Base-by-base conservation (phyloP, 441 rosid genomes). In the Aleurites moluccanus region DNA sequence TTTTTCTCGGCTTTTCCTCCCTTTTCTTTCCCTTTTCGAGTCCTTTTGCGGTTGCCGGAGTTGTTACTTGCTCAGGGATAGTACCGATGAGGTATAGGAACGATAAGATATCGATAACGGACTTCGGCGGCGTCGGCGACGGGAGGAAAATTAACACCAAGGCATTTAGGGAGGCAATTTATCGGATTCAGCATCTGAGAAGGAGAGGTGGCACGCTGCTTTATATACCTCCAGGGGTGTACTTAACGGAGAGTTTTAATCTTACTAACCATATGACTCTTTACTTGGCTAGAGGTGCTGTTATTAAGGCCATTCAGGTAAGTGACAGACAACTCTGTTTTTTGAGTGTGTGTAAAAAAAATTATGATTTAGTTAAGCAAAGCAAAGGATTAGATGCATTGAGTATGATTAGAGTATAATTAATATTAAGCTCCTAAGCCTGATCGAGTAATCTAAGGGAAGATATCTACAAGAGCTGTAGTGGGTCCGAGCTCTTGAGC, bases 241-340 rank as follows among this genome's bases (percentile, higher is more conserved):
- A 82, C 82, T 79, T 95, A 68, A 91, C 97, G 1, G 97, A 72
- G 75, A 88, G 95, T 77, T 95, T 93, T 67, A 90, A 87, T 82
- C 96, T 95, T 66, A 88, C 99, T 5, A 95, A 97, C 67, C 97
- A 87, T 77, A 96, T 95, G 97, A 95, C 99, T 63, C 95, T 95
- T 23, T 93, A 85, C 84, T 84, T 95, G 85, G 97, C 99, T 59
- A 78, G 76, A 75, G 99, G 93, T 30, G 98, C 97, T 60, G 88
- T 88, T 1, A 88, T 93, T 78, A 91, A 77, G 84, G 99, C 98
- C 79, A 88, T 86, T 72, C 93, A 89, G 98, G 98, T 93, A 77
- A 61, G 7, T 38, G 40, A 14, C 69, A 10, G 18, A 25, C 30
- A 1, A 40, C 16, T 28, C 8, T 50, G 35, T 55, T 62, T n/a